Base-by-base conservation (phyloP, 441 rosid genomes). In the Raphanus hybrid region DNA sequence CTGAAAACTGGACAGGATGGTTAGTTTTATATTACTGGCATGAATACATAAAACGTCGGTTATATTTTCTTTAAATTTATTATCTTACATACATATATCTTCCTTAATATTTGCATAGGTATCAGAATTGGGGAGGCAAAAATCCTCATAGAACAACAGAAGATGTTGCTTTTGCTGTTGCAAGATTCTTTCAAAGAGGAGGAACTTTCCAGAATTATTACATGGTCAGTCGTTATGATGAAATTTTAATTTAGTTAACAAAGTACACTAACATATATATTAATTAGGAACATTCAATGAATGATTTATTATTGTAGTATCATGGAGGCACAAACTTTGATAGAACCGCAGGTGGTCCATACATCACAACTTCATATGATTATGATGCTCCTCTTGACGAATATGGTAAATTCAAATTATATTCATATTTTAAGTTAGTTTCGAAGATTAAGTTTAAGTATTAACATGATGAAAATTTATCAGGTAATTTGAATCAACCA, bases 241-340 rank as follows among this genome's bases (percentile, higher is more conserved):
- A 29, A 41, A 64, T 0, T 20, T 65, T 2, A 14, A 14, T 52
- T 52, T 14, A 15, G 20, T 52, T 52, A 52, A 52, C 8, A 50
- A 50, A 50, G 57, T 50, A 52, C 16, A 14, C 20, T 52, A 52
- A 52, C 57, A 52, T 14, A 52, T 15, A 52, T 14, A 14, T 14
- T 52, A 14, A 14, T 52, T 6, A 14, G 57, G 18, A 14, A 52
- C 20, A 52, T 6, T 54, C 8, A 54, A 54, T 16, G 60, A 54
- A 54, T 54, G 60, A 7, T 11, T 54, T 54, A 7, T 54, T 54
- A 16, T 8, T 27, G 4, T 60, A 93, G 98, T 92, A 92, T 6
- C 97, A 92, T 11, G 97, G 98, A 15, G 96, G 98, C 0, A 93
- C 97, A 37, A 92, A 92, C 43, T 93, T 89, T 79, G 93, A 87